Percentiles rank a stretch among this genome's conserved stretches.
phyloP scores from a whole-genome alignment of 2,329 filamentous ascomycete species.

The Fusarium virguliforme region DNA sequence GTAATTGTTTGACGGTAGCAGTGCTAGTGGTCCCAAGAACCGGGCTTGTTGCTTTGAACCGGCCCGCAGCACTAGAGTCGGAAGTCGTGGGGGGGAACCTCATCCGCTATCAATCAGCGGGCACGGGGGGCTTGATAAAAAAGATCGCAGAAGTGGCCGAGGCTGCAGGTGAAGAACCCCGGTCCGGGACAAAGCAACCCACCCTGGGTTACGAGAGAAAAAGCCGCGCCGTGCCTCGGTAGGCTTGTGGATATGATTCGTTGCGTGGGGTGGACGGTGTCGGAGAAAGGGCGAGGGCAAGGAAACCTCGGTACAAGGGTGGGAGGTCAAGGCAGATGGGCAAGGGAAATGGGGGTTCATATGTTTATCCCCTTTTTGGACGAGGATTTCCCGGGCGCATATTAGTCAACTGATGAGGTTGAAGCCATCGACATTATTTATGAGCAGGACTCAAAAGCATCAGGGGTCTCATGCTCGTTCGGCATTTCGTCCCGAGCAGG shows the following conservation, averaged over 20 bases:
- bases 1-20: slow-evolving; percentile 13
- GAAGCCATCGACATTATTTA: slow-evolving; percentile 1
- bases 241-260: slow-evolving; percentile 46
- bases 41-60: slow-evolving; percentile 9
- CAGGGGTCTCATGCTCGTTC: neutral
- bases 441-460: neutral
- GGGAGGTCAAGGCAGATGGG: neutral
- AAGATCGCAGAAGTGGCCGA: slow-evolving; percentile 50
- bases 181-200: neutral
- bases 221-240: slow-evolving; percentile 44
- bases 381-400: slow-evolving; percentile 1
- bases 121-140: slow-evolving; percentile 11
- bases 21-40: slow-evolving; percentile 6
- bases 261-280: slow-evolving; percentile 15
- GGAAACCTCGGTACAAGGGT: slow-evolving; percentile 15
- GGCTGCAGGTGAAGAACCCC: slow-evolving; percentile 36
- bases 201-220: slow-evolving; percentile 1
- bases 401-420: neutral
- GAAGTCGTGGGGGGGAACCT: slow-evolving; percentile 17
- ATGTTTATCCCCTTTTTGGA: slow-evolving; percentile 6
- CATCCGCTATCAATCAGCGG: slow-evolving; percentile 26
- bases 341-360: neutral
- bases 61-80: slow-evolving; percentile 29
- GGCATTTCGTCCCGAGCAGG: neutral
- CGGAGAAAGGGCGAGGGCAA: neutral